These are phyloP conservation scores for Cercis canadensis DNA, from an alignment of 306 rosid species.

Conservation along the genomic window DNA sequence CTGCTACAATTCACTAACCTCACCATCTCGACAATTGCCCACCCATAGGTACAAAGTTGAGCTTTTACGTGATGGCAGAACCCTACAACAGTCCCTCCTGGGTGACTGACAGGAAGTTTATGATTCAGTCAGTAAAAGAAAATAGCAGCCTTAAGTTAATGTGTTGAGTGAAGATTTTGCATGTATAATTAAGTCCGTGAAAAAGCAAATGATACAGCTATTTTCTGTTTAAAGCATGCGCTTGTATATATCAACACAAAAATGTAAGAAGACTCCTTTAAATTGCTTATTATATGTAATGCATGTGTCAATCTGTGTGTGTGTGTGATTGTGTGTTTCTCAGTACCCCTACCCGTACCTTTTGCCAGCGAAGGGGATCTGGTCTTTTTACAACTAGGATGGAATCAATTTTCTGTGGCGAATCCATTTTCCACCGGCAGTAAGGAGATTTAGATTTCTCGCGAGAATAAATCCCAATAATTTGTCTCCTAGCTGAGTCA, in stretches of 20 bases:
- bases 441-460: slow-evolving; percentile 43
- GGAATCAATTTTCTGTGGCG: slow-evolving; percentile 62
- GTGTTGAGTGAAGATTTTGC: too few relatives aligned
- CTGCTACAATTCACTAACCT: slow-evolving; percentile 63
- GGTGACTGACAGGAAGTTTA: slow-evolving; percentile 72
- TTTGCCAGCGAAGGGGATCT: slow-evolving; percentile 82
- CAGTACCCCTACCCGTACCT: too few relatives aligned
- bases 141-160: too few relatives aligned
- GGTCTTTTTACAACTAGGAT: slow-evolving; percentile 66
- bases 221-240: too few relatives aligned
- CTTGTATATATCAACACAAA: too few relatives aligned
- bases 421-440: slow-evolving; percentile 71
- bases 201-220: too few relatives aligned
- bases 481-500: slow-evolving; percentile 43
- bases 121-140: slow-evolving; percentile 25
- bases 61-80: slow-evolving; percentile 56
- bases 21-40: slow-evolving; percentile 67
- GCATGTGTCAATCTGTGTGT: background rate
- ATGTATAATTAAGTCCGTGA: too few relatives aligned
- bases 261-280: too few relatives aligned
- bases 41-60: slow-evolving; percentile 67
- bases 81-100: slow-evolving; percentile 89
- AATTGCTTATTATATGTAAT: too few relatives aligned
- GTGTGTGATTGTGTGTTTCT: too few relatives aligned
- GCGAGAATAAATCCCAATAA: slow-evolving; percentile 49